phyloP scores from a whole-genome alignment of 1,139 yeast genomes.

The Geotrichum carabidarum region DNA sequence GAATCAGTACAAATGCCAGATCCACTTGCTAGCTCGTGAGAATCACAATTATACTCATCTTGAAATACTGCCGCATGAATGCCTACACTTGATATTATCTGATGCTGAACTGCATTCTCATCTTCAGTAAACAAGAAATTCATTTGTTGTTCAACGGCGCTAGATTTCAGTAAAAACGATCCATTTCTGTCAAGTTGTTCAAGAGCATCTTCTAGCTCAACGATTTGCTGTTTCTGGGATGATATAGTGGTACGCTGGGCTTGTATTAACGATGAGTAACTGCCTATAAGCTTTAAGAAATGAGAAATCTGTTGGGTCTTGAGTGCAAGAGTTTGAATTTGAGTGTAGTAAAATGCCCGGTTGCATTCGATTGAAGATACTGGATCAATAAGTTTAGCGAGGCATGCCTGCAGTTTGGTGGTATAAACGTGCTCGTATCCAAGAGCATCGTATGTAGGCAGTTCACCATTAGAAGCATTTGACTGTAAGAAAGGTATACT shows the following conservation, averaged over 20 bases:
- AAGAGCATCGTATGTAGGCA: conserved; percentile 3
- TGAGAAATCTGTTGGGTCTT: conserved; percentile 2
- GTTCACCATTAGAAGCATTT: neutral
- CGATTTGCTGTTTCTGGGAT: neutral
- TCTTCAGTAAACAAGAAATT: neutral
- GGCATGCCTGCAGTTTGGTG: conserved; percentile 1
- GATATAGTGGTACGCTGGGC: neutral
- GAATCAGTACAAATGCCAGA: too few species aligned
- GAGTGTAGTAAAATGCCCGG: conserved; percentile 3
- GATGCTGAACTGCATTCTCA: neutral
- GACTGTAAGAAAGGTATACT: conserved; percentile 2
- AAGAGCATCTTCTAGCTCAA: neutral
- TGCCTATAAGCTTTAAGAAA: neutral
- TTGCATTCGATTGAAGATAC: conserved; percentile 3
- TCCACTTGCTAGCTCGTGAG: too few species aligned
- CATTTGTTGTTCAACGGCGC: neutral
- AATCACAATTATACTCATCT: too few species aligned
- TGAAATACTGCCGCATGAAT: too few species aligned
- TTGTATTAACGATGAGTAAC: neutral
- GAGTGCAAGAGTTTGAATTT: neutral
- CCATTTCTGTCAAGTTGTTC: neutral
- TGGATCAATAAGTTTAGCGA: neutral
- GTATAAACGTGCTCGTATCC: conserved; percentile 7
- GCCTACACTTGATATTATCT: too few species aligned
- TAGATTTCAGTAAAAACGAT: neutral